phyloP scores from a whole-genome alignment of 768 basidiomycete species.

The Serendipita vermifera region DNA sequence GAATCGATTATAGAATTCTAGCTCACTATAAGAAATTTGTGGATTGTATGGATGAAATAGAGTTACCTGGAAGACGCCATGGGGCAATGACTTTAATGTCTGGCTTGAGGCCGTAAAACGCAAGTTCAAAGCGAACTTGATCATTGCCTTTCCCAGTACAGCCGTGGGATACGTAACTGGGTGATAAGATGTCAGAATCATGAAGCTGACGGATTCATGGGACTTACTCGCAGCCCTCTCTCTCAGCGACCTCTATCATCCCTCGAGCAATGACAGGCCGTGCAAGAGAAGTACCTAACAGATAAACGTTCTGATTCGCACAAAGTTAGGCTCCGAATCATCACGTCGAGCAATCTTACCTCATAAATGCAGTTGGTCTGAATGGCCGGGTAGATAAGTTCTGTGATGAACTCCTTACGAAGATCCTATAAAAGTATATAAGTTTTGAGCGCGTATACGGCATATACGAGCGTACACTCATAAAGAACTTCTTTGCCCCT shows the following conservation, averaged over 20 bases:
- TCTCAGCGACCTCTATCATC: conserved; percentile 88
- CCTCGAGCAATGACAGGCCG: conserved; percentile 98
- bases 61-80: conserved; percentile 84
- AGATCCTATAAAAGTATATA: conserved; percentile 47
- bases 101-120: conserved; percentile 96
- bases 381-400: conserved; percentile 94
- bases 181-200: not conserved
- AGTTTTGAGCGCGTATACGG: not conserved
- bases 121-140: conserved; percentile 97
- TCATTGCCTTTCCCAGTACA: conserved; percentile 99
- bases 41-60: not conserved
- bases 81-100: conserved; percentile 98
- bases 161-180: conserved; percentile 88
- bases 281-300: conserved; percentile 93
- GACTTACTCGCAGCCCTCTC: conserved; percentile 89
- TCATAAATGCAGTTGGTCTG: conserved; percentile 99
- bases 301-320: conserved; percentile 67
- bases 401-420: conserved; percentile 86
- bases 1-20: conserved; percentile 96
- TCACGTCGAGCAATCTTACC: conserved; percentile 29
- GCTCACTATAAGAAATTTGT: not conserved
- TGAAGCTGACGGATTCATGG: not conserved
- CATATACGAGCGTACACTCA: conserved; percentile 41
- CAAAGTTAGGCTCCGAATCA: conserved; percentile 1
- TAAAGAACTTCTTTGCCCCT: conserved; percentile 93